Evolutionary conservation across 1,139 yeast species (phyloP).

Genomic region (Diutina ranongensis): DNA sequence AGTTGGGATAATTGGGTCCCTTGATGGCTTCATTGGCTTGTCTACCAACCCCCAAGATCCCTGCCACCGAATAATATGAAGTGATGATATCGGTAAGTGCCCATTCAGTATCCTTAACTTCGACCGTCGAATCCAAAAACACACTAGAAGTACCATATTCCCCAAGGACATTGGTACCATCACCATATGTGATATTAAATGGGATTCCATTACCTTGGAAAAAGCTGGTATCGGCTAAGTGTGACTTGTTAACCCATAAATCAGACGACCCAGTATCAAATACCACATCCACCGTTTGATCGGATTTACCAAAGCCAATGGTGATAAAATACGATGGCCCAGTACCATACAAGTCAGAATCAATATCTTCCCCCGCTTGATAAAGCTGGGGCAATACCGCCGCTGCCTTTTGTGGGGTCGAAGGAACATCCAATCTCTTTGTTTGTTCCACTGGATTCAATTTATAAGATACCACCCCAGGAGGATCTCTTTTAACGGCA

Average conservation of each 20-base stretch:
- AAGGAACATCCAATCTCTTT: background rate
- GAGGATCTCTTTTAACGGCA: background rate
- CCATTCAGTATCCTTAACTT: slow-evolving; percentile 8
- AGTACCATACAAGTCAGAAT: background rate
- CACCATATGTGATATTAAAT: slow-evolving; percentile 8
- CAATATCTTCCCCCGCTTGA: background rate
- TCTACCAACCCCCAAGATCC: slow-evolving; percentile 9
- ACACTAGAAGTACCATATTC: slow-evolving; percentile 7
- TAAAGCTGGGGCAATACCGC: background rate
- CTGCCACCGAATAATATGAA: slow-evolving; percentile 1
- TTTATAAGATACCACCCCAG: background rate
- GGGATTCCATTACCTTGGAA: background rate
- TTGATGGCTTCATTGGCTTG: background rate
- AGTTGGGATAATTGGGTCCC: background rate
- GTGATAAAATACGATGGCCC: background rate
- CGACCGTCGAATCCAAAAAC: slow-evolving; percentile 4
- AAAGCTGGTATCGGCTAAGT: background rate
- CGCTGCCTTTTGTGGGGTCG: background rate
- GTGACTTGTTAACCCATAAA: slow-evolving; percentile 8
- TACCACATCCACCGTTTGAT: slow-evolving; percentile 38
- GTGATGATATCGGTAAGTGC: slow-evolving; percentile 7
- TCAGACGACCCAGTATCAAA: slow-evolving; percentile 11
- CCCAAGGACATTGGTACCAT: slow-evolving; percentile 7
- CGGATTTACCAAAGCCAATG: slow-evolving; percentile 35
- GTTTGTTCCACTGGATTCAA: background rate